Base-by-base conservation (phyloP, 768 basidiomycete species). In the Mycena rosella region DNA sequence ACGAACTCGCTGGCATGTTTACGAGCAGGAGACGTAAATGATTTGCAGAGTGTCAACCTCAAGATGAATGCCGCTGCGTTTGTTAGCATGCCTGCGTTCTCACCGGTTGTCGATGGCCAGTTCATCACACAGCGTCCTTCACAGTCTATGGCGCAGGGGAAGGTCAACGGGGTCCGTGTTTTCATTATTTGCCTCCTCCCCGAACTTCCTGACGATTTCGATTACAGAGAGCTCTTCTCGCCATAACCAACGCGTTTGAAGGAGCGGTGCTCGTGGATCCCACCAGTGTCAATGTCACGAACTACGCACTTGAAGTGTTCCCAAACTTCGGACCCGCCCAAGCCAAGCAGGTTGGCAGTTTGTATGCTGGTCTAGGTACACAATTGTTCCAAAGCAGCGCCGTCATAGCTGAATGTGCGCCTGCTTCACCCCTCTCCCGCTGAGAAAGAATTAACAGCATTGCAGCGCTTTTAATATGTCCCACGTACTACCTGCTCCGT, bases 101-200 rank as follows among this genome's bases (percentile, higher is more conserved):
- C 71, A n/a, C 78, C 81, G 0, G 77, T 81, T 9, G 70, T 81
- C 3, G 80, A 81, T 47, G 80, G 77, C 6, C 72, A 72, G 3
- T 77, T 79, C 57, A 81, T 81, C 29, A n/a, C 70, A 7, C 81
- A 80, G 44, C 73, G 74, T 30, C 79, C 80, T 3, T 77, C 72
- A 0, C 57, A 74, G 48, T 77, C 80, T 14, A 63, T 81, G 32
- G 36, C 54, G 10, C 72, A 69, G 24, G 74, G 78, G 22, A 65
- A 58, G 24, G 62, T 77, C 26, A 81, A 81, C 27, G 80, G 80
- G 24, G 80, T 81, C 63, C 13, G 75, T 45, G n/a, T 20, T 22
- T 73, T 29, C 49, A 27, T 32, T 49, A 67, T 13, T 17, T n/a
- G n/a, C n/a, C n/a, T 70, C n/a, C 48, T 4, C 38, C 17, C 17